Base-by-base conservation (phyloP, 768 basidiomycete species). In the Suillus plorans region DNA sequence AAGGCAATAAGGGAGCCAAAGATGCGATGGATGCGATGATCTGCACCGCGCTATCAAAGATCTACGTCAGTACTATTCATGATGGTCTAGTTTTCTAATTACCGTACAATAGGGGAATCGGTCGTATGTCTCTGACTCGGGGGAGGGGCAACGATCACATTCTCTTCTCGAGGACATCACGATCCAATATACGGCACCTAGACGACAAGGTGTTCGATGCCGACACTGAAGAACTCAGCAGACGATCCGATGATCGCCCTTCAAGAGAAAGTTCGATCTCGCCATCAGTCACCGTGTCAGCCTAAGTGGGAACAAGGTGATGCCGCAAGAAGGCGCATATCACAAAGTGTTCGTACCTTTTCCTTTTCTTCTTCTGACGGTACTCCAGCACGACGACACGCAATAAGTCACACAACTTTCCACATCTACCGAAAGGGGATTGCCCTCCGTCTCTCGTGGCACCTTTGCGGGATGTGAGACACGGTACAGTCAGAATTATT, bases 61-160 rank as follows among this genome's bases (percentile, higher is more conserved):
- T 25, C 3, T 13, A 59, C 25, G 25, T 28, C 39, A 42, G 10
- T 13, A 5, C 25, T 31, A 31, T 20, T 28, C 57, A 13, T 41
- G 16, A 41, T 28, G 10, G 53, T 55, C 25, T 28, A 25, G 16
- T 16, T 18, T 28, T 25, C 31, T 20, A 5, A 34, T 31, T 14
- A 25, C 7, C 39, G 6, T 4, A 57, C 22, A 58, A 73, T 50
- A 81, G 70, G 34, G 70, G 14, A 79, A 92, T 74, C 97, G 96
- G 95, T 78, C 72, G 66, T 98, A 97, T 73, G 79, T 94, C 25
- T 89, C 93, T 1, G 97, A 98, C 25, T 89, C 93, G 1, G 96
- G 80, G 97, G 96, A 22, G 94, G 91, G 20, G 90, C 93, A 28
- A 90, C 92, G 13, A 86, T 94, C 69, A 93, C 98, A n/a, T 93